Percentiles rank a stretch among this genome's conserved stretches.
Conservation (phyloP, 2,329 filamentous ascomycete species). For the Huntiella decipiens region DNA sequence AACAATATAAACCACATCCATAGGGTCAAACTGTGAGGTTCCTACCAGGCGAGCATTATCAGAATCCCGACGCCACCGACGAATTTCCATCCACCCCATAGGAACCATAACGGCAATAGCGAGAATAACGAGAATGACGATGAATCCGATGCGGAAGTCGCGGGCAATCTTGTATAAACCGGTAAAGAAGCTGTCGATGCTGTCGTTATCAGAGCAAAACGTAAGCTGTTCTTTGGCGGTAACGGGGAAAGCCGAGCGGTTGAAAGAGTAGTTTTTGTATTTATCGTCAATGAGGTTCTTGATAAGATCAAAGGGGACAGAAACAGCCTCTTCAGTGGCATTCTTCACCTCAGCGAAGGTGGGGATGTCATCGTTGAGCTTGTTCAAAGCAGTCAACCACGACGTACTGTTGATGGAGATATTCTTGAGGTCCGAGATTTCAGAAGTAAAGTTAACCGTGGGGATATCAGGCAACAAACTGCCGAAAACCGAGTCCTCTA, state of each 20-base stretch:
- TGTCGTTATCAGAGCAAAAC: slow-evolving; percentile 76
- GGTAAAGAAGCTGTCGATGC: slow-evolving; percentile 69
- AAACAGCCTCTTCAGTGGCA: slow-evolving; percentile 54
- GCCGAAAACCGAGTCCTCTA: slow-evolving; percentile 28
- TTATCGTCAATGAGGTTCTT: slow-evolving; percentile 52
- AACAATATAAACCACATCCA: slow-evolving; percentile 78
- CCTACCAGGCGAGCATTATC: slow-evolving; percentile 48
- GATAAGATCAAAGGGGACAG: slow-evolving; percentile 64
- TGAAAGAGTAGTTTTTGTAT: slow-evolving; percentile 57
- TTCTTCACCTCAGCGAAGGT: slow-evolving; percentile 72
- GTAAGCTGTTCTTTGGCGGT: slow-evolving; percentile 64
- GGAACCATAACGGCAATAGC: slow-evolving; percentile 57
- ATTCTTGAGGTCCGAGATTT: slow-evolving; percentile 46
- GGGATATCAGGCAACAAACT: slow-evolving; percentile 28
- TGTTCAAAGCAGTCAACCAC: slow-evolving; percentile 48
- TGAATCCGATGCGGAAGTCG: slow-evolving; percentile 53
- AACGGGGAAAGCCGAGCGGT: slow-evolving; percentile 60
- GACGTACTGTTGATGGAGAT: slow-evolving; percentile 48
- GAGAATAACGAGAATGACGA: slow-evolving; percentile 51
- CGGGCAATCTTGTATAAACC: slow-evolving; percentile 46
- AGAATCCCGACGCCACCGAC: slow-evolving; percentile 55
- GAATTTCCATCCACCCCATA: slow-evolving; percentile 65
- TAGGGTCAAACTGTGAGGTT: slow-evolving; percentile 49
- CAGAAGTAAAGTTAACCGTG: slow-evolving; percentile 42
- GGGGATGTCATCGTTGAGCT: slow-evolving; percentile 63